Evolutionary conservation across 768 basidiomycete genomes (phyloP).

Genomic region (Gyrodon lividus): DNA sequence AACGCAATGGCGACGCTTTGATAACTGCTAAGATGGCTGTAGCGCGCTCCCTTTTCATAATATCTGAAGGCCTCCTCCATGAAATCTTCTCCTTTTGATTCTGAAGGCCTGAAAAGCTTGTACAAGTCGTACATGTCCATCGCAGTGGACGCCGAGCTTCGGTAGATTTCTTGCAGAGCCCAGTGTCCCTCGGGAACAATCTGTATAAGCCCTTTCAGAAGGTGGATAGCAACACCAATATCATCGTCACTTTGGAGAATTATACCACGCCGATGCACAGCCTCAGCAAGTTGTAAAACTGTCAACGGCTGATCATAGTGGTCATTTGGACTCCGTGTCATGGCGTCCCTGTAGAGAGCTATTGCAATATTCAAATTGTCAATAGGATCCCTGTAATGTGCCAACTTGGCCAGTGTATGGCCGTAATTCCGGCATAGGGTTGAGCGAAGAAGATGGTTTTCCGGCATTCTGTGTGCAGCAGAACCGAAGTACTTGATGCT

Average conservation of each 20-base stretch:
- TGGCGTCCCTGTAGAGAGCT: constrained; percentile 3
- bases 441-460: constrained; percentile 8
- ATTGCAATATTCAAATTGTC: constrained; percentile 1
- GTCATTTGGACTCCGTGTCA: constrained; percentile 5
- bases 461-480: constrained; percentile 10
- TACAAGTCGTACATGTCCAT: constrained; percentile 3
- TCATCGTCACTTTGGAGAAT: not conserved
- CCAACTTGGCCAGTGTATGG: constrained; percentile 6
- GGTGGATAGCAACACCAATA: not conserved
- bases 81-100: not conserved
- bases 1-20: constrained; percentile 11
- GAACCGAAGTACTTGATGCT: constrained; percentile 13
- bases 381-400: not conserved
- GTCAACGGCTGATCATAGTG: constrained; percentile 11
- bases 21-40: constrained; percentile 1
- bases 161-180: not conserved
- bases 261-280: constrained; percentile 1
- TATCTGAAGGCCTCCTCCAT: constrained; percentile 15
- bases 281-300: not conserved
- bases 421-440: constrained; percentile 13
- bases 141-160: not conserved
- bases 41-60: constrained; percentile 14
- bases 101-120: not conserved
- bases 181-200: constrained; percentile 11
- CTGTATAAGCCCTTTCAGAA: not conserved